Percentiles rank a stretch among this genome's conserved stretches.
phyloP scores from a whole-genome alignment of 495 filamentous ascomycete species.

The Pyrenula massariospora region DNA sequence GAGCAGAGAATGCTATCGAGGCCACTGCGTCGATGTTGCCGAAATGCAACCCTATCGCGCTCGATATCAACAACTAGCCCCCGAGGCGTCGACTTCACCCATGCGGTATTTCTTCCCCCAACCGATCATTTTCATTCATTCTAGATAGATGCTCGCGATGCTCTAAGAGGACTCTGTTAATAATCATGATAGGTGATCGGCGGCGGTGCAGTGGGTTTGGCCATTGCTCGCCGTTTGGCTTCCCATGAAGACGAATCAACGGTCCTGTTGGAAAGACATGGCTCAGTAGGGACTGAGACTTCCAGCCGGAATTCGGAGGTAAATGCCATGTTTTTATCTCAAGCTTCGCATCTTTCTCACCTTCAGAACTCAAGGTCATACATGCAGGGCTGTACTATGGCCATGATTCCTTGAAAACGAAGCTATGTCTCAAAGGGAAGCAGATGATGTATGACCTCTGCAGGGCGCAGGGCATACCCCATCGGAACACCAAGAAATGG shows the following conservation, averaged over 20 bases:
- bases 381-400: slow-evolving; percentile 95
- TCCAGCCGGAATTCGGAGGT: slow-evolving; percentile 88
- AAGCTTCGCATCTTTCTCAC: not conserved
- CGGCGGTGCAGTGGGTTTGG: slow-evolving; percentile 81
- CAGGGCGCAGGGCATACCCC: slow-evolving; percentile 48
- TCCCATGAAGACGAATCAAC: slow-evolving; percentile 49
- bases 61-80: slow-evolving; percentile 26
- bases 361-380: slow-evolving; percentile 64
- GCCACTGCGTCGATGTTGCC: not conserved
- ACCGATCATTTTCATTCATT: slow-evolving; percentile 2
- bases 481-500: slow-evolving; percentile 80
- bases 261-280: slow-evolving; percentile 73
- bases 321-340: not conserved
- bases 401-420: slow-evolving; percentile 61
- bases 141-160: too few species aligned
- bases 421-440: slow-evolving; percentile 67
- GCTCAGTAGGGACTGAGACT: slow-evolving; percentile 74
- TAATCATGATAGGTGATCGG: slow-evolving; percentile 56
- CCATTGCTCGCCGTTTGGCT: slow-evolving; percentile 71
- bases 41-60: slow-evolving; percentile 6
- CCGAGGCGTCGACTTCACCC: slow-evolving; percentile 60
- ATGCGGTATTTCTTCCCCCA: slow-evolving; percentile 48
- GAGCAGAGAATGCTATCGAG: not conserved
- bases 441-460: slow-evolving; percentile 73
- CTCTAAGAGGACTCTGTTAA: too few species aligned